A percentile compares a stretch with the other conserved stretches of the same genome.
These are phyloP conservation scores for Triangularia setosa DNA, from an alignment of 2,329 filamentous ascomycete genomes.

Conservation along the genomic window DNA sequence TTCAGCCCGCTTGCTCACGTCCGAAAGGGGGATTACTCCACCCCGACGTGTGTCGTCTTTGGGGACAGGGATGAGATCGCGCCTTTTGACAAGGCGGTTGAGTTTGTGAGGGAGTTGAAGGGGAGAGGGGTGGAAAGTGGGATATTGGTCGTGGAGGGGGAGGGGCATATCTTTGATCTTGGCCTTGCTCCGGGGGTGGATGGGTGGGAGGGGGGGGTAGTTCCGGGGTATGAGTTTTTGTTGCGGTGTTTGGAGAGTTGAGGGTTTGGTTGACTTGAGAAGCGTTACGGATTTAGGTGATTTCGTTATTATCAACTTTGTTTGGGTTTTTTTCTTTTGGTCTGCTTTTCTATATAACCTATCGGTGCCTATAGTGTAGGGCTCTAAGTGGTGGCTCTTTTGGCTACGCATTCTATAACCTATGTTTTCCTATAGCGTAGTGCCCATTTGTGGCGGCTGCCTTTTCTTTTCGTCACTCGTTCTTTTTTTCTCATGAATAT, in stretches of 20 bases:
- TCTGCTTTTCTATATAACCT: too few species aligned
- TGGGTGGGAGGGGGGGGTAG: background rate
- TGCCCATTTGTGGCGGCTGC: too few species aligned
- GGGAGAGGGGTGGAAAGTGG: constrained; percentile 20
- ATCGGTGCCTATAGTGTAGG: too few species aligned
- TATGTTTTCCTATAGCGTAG: too few species aligned
- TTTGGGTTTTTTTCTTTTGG: too few species aligned
- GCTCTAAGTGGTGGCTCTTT: too few species aligned
- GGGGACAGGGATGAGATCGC: background rate
- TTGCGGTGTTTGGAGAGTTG: background rate
- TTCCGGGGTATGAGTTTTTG: background rate
- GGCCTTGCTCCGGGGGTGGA: background rate
- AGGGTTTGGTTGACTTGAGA: too few species aligned
- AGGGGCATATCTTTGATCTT: background rate
- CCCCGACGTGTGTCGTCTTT: background rate
- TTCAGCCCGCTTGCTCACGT: constrained; percentile 18
- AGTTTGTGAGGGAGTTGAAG: constrained; percentile 26
- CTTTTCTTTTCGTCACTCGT: too few species aligned
- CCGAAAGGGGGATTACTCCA: background rate
- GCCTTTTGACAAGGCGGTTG: background rate
- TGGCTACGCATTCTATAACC: too few species aligned
- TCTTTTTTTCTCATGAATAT: too few species aligned
- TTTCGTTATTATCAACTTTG: too few species aligned
- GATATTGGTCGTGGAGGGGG: background rate
- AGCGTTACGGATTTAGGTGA: too few species aligned